Evolutionary conservation across 345 rosid genomes (phyloP).

Genomic region (Cardiospermum halicacabum): DNA sequence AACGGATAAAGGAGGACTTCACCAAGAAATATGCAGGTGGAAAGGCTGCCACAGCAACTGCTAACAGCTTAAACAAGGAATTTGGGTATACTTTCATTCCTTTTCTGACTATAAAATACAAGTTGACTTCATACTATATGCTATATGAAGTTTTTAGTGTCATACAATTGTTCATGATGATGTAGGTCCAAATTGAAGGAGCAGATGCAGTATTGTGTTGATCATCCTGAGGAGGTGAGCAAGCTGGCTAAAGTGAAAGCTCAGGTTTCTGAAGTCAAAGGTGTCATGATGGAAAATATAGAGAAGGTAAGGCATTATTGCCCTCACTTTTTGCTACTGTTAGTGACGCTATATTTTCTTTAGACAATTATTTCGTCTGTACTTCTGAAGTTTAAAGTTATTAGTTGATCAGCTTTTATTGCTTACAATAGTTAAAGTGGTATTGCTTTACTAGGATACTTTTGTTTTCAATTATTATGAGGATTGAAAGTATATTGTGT

Average conservation of each 20-base stretch:
- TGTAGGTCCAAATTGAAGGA: slow-evolving; percentile 55
- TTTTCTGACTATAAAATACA: neutral
- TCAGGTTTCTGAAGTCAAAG: slow-evolving; percentile 86
- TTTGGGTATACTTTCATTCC: slow-evolving; percentile 32
- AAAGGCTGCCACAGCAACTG: slow-evolving; percentile 47
- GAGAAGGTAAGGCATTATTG: slow-evolving; percentile 51
- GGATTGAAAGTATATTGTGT: neutral
- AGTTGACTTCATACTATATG: neutral
- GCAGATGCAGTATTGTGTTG: slow-evolving; percentile 62
- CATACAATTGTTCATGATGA: neutral
- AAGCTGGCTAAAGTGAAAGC: slow-evolving; percentile 84
- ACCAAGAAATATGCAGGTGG: slow-evolving; percentile 46
- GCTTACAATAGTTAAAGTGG: neutral
- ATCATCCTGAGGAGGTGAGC: slow-evolving; percentile 79
- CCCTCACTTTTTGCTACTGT: neutral
- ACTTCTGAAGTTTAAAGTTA: neutral
- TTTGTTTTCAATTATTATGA: neutral
- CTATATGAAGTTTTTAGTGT: neutral
- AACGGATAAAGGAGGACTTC: slow-evolving; percentile 56
- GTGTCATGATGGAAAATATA: slow-evolving; percentile 93
- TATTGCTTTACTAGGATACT: neutral
- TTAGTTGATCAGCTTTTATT: neutral
- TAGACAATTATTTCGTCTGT: neutral
- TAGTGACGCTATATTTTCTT: neutral
- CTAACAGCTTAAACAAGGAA: slow-evolving; percentile 49